These are phyloP conservation scores for Pichia sp. DNA, from an alignment of 1,139 yeast species.

Conservation along the genomic window DNA sequence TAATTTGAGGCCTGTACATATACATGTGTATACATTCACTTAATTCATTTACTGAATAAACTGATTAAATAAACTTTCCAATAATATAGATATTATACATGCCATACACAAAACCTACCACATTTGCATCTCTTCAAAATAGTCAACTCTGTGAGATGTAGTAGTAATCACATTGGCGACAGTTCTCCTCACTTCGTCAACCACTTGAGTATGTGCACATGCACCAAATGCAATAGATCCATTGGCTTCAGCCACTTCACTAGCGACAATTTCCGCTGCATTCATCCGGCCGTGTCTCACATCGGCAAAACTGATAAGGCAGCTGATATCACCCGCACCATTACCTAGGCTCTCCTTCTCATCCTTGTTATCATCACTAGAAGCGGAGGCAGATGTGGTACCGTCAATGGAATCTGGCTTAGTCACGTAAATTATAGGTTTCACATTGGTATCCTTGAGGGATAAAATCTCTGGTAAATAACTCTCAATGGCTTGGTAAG, in stretches of 20 bases:
- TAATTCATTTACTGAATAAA: no score
- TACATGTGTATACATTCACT: neutral
- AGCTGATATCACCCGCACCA: neutral
- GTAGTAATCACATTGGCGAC: conserved; percentile 18
- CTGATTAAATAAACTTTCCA: no score
- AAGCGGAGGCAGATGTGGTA: conserved; percentile 8
- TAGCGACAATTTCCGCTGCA: conserved; percentile 31
- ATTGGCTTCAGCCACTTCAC: conserved; percentile 31
- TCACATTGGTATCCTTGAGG: conserved; percentile 30
- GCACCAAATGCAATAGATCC: conserved; percentile 40
- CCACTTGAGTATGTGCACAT: conserved; percentile 46
- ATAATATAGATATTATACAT: no score
- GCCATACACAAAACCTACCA: no score
- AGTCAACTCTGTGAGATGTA: conserved; percentile 18
- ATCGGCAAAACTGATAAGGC: conserved; percentile 31
- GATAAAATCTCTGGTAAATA: conserved; percentile 36
- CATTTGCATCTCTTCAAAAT: conserved; percentile 27
- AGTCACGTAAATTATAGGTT: conserved; percentile 37
- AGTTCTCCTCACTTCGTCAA: conserved; percentile 39
- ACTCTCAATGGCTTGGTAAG: conserved; percentile 45
- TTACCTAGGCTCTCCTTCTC: no score
- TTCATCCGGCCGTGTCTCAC: conserved; percentile 43
- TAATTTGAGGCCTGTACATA: neutral
- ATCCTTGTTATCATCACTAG: conserved; percentile 8
- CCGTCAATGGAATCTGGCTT: conserved; percentile 25